Conservation (phyloP, 768 basidiomycete genomes). For the Tylopilus vinaceipallidus region DNA sequence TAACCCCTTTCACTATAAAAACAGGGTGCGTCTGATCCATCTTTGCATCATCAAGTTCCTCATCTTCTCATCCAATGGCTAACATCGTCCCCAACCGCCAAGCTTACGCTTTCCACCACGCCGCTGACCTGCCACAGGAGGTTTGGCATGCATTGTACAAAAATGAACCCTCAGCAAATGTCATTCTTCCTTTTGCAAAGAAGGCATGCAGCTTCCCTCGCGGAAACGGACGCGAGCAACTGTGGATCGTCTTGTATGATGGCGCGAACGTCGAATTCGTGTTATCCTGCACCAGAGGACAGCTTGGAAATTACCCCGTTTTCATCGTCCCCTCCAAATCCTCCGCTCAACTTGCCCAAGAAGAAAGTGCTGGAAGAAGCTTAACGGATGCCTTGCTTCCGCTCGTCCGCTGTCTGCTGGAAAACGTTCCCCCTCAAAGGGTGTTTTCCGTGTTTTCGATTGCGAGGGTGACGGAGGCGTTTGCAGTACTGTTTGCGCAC, state of each 20-base stretch:
- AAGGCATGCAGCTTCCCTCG: conserved; percentile 22
- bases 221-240: not conserved
- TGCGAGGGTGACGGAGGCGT: conserved; percentile 42
- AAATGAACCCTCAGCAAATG: conserved; percentile 36
- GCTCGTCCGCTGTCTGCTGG: conserved; percentile 11
- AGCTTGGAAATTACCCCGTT: conserved; percentile 58
- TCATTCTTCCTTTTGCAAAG: conserved; percentile 39
- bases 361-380: conserved; percentile 3
- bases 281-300: conserved; percentile 53
- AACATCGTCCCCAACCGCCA: not conserved
- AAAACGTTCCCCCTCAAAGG: conserved; percentile 8
- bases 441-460: conserved; percentile 65
- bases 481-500: conserved; percentile 42
- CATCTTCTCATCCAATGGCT: conserved; percentile 16
- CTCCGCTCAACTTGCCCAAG: conserved; percentile 8
- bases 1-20: too few species aligned
- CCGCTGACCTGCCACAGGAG: conserved; percentile 14
- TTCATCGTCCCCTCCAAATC: conserved; percentile 31
- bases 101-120: conserved; percentile 2
- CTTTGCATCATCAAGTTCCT: conserved; percentile 13
- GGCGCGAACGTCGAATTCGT: conserved; percentile 35
- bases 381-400: conserved; percentile 5
- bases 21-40: not conserved
- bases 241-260: conserved; percentile 35
- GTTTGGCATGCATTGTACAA: conserved; percentile 32